phyloP scores from a whole-genome alignment of 257 asterid species.

The Ilex aquifolium region DNA sequence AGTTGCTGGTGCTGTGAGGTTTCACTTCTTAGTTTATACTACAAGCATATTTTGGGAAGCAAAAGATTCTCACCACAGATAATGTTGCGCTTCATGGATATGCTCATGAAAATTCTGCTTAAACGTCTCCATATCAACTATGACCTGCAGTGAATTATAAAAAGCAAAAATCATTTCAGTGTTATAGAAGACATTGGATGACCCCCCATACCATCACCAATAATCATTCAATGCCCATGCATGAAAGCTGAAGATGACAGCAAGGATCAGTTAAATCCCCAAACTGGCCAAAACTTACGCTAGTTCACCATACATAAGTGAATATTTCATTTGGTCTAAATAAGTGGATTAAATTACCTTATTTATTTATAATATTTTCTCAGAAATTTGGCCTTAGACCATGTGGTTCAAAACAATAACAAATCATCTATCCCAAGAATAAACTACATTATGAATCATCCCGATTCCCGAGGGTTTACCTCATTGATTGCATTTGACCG shows the following conservation, averaged over 20 bases:
- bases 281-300: no score
- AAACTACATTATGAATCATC: not conserved
- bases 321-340: no score
- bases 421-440: no score
- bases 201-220: no score
- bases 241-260: no score
- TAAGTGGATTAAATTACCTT: slow-evolving; percentile 41
- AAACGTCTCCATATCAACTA: slow-evolving; percentile 93
- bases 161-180: not conserved
- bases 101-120: slow-evolving; percentile 71
- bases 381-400: no score
- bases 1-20: no score
- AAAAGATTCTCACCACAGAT: slow-evolving; percentile 53
- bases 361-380: no score
- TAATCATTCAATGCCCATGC: no score
- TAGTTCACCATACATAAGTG: not conserved
- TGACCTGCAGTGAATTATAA: slow-evolving; percentile 49
- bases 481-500: slow-evolving; percentile 94
- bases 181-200: not conserved
- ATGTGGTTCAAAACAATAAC: no score
- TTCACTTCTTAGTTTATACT: no score
- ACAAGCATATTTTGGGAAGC: slow-evolving; percentile 3
- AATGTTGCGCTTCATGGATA: slow-evolving; percentile 50
- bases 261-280: no score
- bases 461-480: not conserved